A percentile compares a stretch with the other conserved stretches of the same genome.
phyloP scores from a whole-genome alignment of 768 basidiomycete species.

The Boletales sp. region DNA sequence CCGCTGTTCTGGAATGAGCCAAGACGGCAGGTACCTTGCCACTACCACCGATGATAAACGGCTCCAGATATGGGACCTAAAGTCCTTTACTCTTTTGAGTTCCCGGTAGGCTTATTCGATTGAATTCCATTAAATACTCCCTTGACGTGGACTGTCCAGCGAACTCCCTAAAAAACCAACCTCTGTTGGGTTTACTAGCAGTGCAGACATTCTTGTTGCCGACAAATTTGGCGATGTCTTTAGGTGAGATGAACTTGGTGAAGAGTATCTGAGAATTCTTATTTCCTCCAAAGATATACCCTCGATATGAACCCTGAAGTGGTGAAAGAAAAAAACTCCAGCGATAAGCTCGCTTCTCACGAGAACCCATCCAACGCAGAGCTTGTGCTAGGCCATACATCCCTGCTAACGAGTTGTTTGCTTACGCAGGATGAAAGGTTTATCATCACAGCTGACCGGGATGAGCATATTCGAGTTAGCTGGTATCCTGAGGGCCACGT shows the following conservation, averaged over 20 bases:
- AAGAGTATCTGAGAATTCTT: not conserved
- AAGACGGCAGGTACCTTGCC: constrained; percentile 44
- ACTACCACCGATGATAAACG: constrained; percentile 78
- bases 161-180: constrained; percentile 85
- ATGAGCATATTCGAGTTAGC: constrained; percentile 92
- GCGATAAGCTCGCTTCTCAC: constrained; percentile 47
- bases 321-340: constrained; percentile 25
- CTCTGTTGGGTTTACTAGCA: constrained; percentile 55
- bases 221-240: constrained; percentile 98
- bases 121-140: not conserved
- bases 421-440: constrained; percentile 64
- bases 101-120: constrained; percentile 46
- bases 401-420: constrained; percentile 71
- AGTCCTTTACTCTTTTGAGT: constrained; percentile 52
- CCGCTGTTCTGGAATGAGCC: constrained; percentile 53
- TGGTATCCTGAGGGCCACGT: constrained; percentile 84
- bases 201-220: constrained; percentile 70
- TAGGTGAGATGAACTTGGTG: constrained; percentile 41
- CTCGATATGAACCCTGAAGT: constrained; percentile 33
- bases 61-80: constrained; percentile 71
- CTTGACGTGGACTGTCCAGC: constrained; percentile 35
- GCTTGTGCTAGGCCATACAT: constrained; percentile 84
- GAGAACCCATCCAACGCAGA: constrained; percentile 67
- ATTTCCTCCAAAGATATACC: constrained; percentile 48
- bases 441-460: constrained; percentile 88